These are phyloP conservation scores for Xerocomellus amylosporus DNA, from an alignment of 768 basidiomycete species.

Conservation along the genomic window DNA sequence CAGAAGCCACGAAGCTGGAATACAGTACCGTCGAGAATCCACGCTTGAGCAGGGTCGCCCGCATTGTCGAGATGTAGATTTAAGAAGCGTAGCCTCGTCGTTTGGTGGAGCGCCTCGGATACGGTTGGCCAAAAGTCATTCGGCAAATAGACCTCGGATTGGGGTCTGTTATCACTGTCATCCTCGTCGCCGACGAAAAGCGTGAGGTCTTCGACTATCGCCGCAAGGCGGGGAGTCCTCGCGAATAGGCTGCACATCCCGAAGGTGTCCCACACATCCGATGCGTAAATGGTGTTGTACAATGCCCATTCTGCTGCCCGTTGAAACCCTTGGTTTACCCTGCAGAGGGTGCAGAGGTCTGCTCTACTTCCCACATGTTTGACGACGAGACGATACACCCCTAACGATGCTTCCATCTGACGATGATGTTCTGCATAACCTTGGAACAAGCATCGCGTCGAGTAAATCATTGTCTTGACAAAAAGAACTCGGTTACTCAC, in stretches of 20 bases:
- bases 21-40: conserved; percentile 39
- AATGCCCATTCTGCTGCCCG: conserved; percentile 53
- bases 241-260: conserved; percentile 48
- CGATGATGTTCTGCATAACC: conserved; percentile 36
- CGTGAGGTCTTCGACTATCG: conserved; percentile 53
- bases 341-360: conserved; percentile 56
- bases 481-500: conserved; percentile 6
- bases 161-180: not conserved
- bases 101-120: conserved; percentile 48
- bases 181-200: conserved; percentile 38
- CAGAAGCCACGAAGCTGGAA: conserved; percentile 62
- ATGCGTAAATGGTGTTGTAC: conserved; percentile 56
- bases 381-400: conserved; percentile 57
- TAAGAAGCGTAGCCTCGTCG: conserved; percentile 47
- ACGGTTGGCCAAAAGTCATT: conserved; percentile 50
- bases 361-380: conserved; percentile 47
- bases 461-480: not conserved
- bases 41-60: conserved; percentile 30
- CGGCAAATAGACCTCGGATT: conserved; percentile 20
- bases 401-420: conserved; percentile 59
- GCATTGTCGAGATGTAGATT: conserved; percentile 42
- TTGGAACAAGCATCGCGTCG: not conserved
- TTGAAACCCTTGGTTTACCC: conserved; percentile 56
- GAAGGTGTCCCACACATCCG: conserved; percentile 38
- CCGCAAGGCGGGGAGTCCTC: conserved; percentile 45